Evolutionary conservation across 805 yeast genomes (phyloP).

Genomic region (Kodamaea restingae): DNA sequence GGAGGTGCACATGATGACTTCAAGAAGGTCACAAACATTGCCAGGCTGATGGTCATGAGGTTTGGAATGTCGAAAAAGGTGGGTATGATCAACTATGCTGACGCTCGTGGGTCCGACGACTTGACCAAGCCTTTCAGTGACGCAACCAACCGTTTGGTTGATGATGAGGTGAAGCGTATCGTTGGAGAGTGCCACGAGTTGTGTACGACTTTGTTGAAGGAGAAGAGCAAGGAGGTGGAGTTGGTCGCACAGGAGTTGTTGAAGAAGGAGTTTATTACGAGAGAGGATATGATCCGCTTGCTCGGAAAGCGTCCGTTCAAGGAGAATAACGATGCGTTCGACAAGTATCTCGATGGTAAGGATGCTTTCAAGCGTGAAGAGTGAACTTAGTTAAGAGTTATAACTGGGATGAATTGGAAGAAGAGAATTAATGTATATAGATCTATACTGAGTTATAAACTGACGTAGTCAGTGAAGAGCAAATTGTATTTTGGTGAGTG

Average conservation of each 20-base stretch:
- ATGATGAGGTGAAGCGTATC: slow-evolving; percentile 74
- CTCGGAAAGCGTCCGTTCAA: slow-evolving; percentile 91
- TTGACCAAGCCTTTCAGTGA: slow-evolving; percentile 87
- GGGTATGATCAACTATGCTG: slow-evolving; percentile 77
- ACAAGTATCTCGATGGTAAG: slow-evolving; percentile 57
- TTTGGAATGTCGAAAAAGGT: slow-evolving; percentile 87
- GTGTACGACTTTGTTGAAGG: slow-evolving; percentile 65
- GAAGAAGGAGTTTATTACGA: slow-evolving; percentile 81
- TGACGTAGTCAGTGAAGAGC: no score
- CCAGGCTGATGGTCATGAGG: slow-evolving; percentile 85
- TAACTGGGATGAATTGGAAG: no score
- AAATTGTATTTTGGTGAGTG: no score
- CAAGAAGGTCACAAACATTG: slow-evolving; percentile 92
- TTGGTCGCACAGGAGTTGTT: slow-evolving; percentile 84
- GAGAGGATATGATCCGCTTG: slow-evolving; percentile 88
- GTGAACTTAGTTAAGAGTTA: no score
- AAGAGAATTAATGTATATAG: no score
- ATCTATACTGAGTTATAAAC: no score
- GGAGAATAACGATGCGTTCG: slow-evolving; percentile 87
- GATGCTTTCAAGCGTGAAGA: slow-evolving; percentile 39
- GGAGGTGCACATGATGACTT: slow-evolving; percentile 97
- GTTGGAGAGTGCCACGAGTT: slow-evolving; percentile 69
- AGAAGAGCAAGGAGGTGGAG: slow-evolving; percentile 72
- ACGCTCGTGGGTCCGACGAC: slow-evolving; percentile 60
- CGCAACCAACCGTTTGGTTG: slow-evolving; percentile 76